Base-by-base conservation (phyloP, 106 monocot genomes). In the Allium sativum region DNA sequence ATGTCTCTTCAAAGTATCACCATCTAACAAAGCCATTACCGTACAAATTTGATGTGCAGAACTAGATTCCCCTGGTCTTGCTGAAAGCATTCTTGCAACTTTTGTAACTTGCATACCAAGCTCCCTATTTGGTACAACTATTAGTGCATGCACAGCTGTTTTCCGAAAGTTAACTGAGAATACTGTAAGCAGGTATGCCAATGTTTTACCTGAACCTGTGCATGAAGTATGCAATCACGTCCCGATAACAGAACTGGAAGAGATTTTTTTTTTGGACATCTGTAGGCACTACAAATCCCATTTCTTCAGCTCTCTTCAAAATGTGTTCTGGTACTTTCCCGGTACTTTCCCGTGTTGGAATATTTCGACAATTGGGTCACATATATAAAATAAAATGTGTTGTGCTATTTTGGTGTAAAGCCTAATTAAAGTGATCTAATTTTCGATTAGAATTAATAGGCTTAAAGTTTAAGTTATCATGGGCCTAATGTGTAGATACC, bases 21-120 rank as follows among this genome's bases (percentile, higher is more conserved):
- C 98, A 81, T 98, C 98, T 74, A 92, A 73, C 53, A 98, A 69
- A 72, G 91, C 76, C 98, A 98, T 98, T 17, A 98, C 45, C 43
- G 91, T 91, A 45, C 80, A 98, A 46, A 79, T 48, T 72, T 80
- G 82, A 31, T 76, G 70, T 42, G 53, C 56, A 40, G 48, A 66
- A 57, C 76, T 82, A 72, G 18, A 62, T 54, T 76, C 89, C 16
- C 48, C 44, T 62, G 82, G 76, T 55, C 83, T 89, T 68, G 91
- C 82, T 47, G 85, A 77, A 69, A 98, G 87, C 68, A 73, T 77
- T 57, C 88, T 75, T 48, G 98, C 98, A 68, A 98, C 92, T 56
- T 82, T 98, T 41, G 98, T 71, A 55, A 92, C 96, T 82, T 98
- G 98, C 68, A 98, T 98, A 21, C 98, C 98, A 76, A 98, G 98